phyloP scores from a whole-genome alignment of 2,329 filamentous ascomycete genomes.

The Capronia americana region DNA sequence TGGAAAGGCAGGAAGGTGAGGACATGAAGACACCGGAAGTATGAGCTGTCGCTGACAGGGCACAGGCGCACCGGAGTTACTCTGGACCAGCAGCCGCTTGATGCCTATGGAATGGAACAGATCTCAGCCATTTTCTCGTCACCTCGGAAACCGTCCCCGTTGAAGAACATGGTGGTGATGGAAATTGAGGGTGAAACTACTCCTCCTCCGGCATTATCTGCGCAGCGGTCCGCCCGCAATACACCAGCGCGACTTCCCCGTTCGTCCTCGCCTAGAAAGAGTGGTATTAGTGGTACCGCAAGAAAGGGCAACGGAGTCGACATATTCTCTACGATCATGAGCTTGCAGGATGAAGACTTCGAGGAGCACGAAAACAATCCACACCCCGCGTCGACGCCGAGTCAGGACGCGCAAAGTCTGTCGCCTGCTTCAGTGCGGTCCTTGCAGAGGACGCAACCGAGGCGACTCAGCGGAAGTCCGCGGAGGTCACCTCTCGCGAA shows the following conservation, averaged over 20 bases:
- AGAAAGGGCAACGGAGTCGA: conserved; percentile 31
- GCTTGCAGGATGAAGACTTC: conserved; percentile 31
- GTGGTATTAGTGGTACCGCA: conserved; percentile 50
- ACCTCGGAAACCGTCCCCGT: conserved; percentile 68
- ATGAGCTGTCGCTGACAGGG: conserved; percentile 30
- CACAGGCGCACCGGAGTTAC: conserved; percentile 86
- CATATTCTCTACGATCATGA: conserved; percentile 33
- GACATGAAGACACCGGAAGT: neutral
- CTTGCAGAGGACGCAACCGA: neutral
- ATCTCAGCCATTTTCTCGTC: conserved; percentile 89
- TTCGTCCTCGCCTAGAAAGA: conserved; percentile 55
- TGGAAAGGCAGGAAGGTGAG: conserved; percentile 55
- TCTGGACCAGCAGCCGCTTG: conserved; percentile 79
- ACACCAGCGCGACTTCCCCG: conserved; percentile 49
- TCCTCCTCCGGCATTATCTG: conserved; percentile 50
- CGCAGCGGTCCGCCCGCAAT: conserved; percentile 44
- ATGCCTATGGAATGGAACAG: conserved; percentile 91
- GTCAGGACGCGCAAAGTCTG: neutral
- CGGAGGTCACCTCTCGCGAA: conserved; percentile 31
- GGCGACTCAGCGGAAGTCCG: conserved; percentile 22
- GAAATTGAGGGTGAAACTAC: conserved; percentile 43
- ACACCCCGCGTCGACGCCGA: conserved; percentile 48
- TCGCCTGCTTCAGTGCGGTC: conserved; percentile 5
- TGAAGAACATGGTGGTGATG: conserved; percentile 36
- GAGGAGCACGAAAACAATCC: conserved; percentile 36